Base-by-base conservation (phyloP, 169 alveolate genomes). In the Eimeria praecox region DNA sequence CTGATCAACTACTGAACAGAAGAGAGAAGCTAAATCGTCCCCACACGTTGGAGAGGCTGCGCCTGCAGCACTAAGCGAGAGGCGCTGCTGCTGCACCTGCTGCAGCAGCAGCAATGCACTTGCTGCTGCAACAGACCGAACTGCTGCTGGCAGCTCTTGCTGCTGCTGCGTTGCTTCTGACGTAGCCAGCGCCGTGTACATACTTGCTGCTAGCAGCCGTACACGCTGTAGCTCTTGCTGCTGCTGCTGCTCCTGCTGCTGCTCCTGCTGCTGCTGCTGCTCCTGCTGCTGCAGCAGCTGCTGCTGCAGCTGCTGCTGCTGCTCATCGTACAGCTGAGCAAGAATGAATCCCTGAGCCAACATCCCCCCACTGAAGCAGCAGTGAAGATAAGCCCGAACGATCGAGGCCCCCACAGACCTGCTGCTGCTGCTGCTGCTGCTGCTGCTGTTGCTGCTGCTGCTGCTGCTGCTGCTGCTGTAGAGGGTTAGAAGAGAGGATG, bases 301-400 rank as follows among this genome's bases (percentile, higher is more conserved):
- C 89, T 78, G 69, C 64, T 73, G 56, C 85, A 46, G 66, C 89
- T 82, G 90, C 75, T 82, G 90, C 71, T 82, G 90, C 71, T 82
- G 90, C 73, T 54, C 69, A 5, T 4, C 35, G 52, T 82, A 82
- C 52, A 82, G 73, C 52, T 82, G 75, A 12, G 90, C 90, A 49
- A 82, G 73, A 49, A 82, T 30, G 14, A 46, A 71, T 14, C 90
- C 90, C 27, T 82, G 90, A n/a, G 90, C 71, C 90, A 82, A 16
- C 8, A 82, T 71, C 54, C 90, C 90, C n/a, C 75, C 73, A n/a
- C 90, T 82, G 75, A 82, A 82, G 52, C 90, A 82, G 90, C 90
- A 82, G 73, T 82, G 90, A n/a, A 82, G 90, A 33, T 82, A 82
- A n/a, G 90, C 90, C 35, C 90, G 90, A 71, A 82, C 90, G 3